phyloP scores from a whole-genome alignment of 352 stramenopile genomes.

The Phytopythium mirpurense region DNA sequence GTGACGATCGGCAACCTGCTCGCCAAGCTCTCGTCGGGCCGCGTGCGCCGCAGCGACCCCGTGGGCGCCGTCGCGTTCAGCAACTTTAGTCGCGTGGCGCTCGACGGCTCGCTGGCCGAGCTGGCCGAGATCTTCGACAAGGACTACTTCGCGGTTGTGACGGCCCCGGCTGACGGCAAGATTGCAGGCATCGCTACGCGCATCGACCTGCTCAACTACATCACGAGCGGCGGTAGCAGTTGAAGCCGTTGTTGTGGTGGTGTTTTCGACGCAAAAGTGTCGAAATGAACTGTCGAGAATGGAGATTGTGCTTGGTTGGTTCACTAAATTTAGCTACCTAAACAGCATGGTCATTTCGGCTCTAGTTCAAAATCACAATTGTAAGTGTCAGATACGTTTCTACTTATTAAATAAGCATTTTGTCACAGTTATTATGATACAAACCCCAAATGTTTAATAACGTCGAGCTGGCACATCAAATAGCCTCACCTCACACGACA shows the following conservation, averaged over 20 bases:
- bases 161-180: slow-evolving; percentile 41
- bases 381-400: too few species aligned
- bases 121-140: slow-evolving; percentile 94
- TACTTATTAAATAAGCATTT: too few species aligned
- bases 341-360: too few species aligned
- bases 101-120: slow-evolving; percentile 81
- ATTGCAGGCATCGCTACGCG: slow-evolving; percentile 92
- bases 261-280: not conserved
- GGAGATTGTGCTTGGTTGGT: too few species aligned
- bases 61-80: slow-evolving; percentile 91
- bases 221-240: slow-evolving; percentile 40
- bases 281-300: too few species aligned
- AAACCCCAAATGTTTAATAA: too few species aligned
- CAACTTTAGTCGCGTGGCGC: slow-evolving; percentile 91
- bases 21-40: slow-evolving; percentile 82
- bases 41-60: slow-evolving; percentile 72
- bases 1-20: slow-evolving; percentile 96
- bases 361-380: too few species aligned
- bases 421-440: too few species aligned
- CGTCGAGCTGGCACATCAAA: not conserved
- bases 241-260: not conserved
- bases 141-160: slow-evolving; percentile 93
- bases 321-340: too few species aligned
- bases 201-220: slow-evolving; percentile 96
- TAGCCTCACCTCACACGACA: not conserved